Conservation (phyloP, 306 rosid species). For the Comarum palustre region DNA sequence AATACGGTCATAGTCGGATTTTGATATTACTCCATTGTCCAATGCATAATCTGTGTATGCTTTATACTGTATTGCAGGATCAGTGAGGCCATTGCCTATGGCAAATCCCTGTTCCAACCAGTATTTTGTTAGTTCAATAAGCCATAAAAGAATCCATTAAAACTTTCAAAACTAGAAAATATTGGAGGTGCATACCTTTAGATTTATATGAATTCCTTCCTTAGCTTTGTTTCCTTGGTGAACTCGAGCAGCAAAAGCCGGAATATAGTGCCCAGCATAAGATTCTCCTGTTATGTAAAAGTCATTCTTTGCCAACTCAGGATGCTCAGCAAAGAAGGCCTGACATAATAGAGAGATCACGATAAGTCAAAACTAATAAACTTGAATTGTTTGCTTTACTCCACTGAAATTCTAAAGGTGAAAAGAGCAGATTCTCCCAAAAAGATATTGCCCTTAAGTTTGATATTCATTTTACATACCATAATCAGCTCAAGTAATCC, state of each 20-base stretch:
- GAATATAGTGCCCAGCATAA: constrained; percentile 98
- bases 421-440: not conserved
- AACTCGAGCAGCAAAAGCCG: constrained; percentile 93
- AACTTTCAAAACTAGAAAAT: constrained; percentile 8
- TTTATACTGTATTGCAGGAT: constrained; percentile 87
- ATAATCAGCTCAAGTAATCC: not conserved
- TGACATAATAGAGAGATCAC: constrained; percentile 27
- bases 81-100: constrained; percentile 96
- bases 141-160: not conserved
- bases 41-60: constrained; percentile 90
- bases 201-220: constrained; percentile 88
- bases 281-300: constrained; percentile 95
- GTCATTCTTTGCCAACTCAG: constrained; percentile 70
- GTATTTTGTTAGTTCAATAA: constrained; percentile 24
- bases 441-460: not conserved
- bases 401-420: not conserved
- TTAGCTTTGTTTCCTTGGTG: constrained; percentile 90
- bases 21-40: constrained; percentile 69
- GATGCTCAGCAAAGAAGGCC: constrained; percentile 88
- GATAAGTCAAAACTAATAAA: constrained; percentile 17
- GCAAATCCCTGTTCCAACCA: constrained; percentile 80
- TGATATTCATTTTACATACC: not conserved
- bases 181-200: constrained; percentile 54
- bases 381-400: not conserved
- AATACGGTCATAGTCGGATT: constrained; percentile 56